Evolutionary conservation across 2,329 filamentous ascomycete genomes (phyloP).

Genomic region (Hansfordia pulvinata): DNA sequence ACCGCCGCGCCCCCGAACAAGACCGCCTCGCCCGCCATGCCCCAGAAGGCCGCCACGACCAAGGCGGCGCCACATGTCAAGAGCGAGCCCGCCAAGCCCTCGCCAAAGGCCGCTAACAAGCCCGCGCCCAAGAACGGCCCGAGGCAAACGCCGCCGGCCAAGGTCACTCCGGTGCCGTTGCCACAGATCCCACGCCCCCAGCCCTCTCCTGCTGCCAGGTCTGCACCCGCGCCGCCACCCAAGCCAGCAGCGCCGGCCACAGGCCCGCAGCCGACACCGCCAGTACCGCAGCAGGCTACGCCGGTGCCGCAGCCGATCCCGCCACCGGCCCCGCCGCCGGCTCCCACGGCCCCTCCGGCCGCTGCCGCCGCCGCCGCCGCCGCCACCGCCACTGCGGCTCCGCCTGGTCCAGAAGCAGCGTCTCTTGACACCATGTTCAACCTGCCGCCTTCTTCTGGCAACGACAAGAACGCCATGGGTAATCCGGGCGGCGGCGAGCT

Average conservation of each 20-base stretch:
- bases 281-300: no score
- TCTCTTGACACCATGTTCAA: conserved; percentile 8
- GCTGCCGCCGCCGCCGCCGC: conserved; percentile 7
- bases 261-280: no score
- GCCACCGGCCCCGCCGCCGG: no score
- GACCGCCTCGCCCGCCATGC: conserved; percentile 10
- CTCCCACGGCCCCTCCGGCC: no score
- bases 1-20: conserved; percentile 13
- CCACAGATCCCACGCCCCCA: conserved; percentile 13
- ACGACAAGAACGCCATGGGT: conserved; percentile 5
- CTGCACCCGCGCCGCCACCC: conserved; percentile 7
- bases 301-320: no score
- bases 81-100: conserved; percentile 13
- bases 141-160: conserved; percentile 10
- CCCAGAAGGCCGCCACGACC: conserved; percentile 6
- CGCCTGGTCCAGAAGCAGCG: conserved; percentile 8
- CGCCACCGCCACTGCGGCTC: conserved; percentile 5
- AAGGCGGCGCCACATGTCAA: conserved; percentile 11
- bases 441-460: conserved; percentile 5
- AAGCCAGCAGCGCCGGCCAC: conserved; percentile 5
- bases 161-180: conserved; percentile 13
- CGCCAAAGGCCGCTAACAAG: conserved; percentile 10
- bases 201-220: conserved; percentile 6
- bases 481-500: conserved; percentile 21
- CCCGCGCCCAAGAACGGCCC: conserved; percentile 5